These are phyloP conservation scores for Yarrowia deformans DNA, from an alignment of 805 yeast species.

Conservation along the genomic window DNA sequence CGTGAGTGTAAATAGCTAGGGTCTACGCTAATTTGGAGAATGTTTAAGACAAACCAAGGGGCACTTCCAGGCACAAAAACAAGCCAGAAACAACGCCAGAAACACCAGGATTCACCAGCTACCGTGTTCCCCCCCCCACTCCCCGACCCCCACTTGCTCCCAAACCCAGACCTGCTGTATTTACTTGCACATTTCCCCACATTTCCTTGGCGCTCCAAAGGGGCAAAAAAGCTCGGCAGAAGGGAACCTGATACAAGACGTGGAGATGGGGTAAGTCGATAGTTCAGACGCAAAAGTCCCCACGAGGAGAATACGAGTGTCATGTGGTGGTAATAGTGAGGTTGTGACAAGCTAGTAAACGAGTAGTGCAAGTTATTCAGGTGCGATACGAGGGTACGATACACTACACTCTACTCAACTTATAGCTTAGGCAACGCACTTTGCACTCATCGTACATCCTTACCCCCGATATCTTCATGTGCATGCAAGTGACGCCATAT, in stretches of 20 bases:
- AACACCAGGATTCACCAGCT: no score
- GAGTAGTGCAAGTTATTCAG: no score
- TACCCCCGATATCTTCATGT: slow-evolving; percentile 2
- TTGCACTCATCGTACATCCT: neutral
- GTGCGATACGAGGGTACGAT: neutral
- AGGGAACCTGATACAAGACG: neutral
- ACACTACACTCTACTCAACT: no score
- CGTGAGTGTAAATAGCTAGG: neutral
- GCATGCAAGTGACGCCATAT: slow-evolving; percentile 7
- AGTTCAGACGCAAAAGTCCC: slow-evolving; percentile 10
- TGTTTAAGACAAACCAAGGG: no score
- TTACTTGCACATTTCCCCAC: slow-evolving; percentile 11
- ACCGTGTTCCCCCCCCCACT: no score
- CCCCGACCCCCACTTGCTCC: slow-evolving; percentile 8
- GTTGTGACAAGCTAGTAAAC: no score
- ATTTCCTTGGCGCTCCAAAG: slow-evolving; percentile 20
- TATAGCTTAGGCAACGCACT: no score
- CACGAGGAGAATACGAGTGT: neutral
- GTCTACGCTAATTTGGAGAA: no score
- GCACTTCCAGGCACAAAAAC: no score
- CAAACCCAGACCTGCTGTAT: slow-evolving; percentile 18
- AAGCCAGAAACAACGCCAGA: no score
- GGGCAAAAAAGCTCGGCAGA: slow-evolving; percentile 30
- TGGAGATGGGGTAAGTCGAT: no score
- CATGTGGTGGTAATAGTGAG: no score